Base-by-base conservation (phyloP, 768 basidiomycete species). In the Tulasnella calospora region DNA sequence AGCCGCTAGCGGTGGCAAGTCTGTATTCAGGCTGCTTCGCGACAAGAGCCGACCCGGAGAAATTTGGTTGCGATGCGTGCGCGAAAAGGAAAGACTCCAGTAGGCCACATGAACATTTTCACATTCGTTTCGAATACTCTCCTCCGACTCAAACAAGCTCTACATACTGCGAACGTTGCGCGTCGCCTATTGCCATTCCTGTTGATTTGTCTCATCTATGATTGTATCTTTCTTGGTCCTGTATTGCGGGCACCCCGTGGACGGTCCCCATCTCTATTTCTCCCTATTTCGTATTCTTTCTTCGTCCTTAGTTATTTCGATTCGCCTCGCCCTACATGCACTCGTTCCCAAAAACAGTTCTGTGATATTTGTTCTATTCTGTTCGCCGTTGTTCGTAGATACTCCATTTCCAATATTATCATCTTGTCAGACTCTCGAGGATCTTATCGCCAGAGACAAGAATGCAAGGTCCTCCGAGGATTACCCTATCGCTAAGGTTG, bases 401-500 rank as follows among this genome's bases (percentile, higher is more conserved):
- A 86, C 82, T 95, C 95, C 93, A 93, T 95, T 78, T 89, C 88
- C 72, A 94, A 85, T 70, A 94, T 89, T 92, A 93, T 77, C 23
- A 61, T 67, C 73, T 55, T 71, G 38, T 73, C 47, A 61, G 69
- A 74, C 71, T 38, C 55, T 69, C 72, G 79, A 55, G 57, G 41
- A 47, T 74, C 67, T 73, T 80, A 74, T 94, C 94, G 7, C 95
- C 95, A 79, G 91, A 87, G 23, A 91, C 89, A 71, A 96, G 88
- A 51, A 96, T 87, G 83, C 95, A 97, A 15, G 92, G 91, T 12
- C 95, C 95, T 38, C 92, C 92, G 83, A 89, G 89, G 73, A 96
- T 88, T 27, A 94, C 92, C 78, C 87, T 87, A 82, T 90, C 90
- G 41, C 86, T 84, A n/a, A 77, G 47, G 30, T 77, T 77, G 35